These are phyloP conservation scores for Penicillium paxilli DNA, from an alignment of 495 filamentous ascomycete genomes.

Conservation along the genomic window DNA sequence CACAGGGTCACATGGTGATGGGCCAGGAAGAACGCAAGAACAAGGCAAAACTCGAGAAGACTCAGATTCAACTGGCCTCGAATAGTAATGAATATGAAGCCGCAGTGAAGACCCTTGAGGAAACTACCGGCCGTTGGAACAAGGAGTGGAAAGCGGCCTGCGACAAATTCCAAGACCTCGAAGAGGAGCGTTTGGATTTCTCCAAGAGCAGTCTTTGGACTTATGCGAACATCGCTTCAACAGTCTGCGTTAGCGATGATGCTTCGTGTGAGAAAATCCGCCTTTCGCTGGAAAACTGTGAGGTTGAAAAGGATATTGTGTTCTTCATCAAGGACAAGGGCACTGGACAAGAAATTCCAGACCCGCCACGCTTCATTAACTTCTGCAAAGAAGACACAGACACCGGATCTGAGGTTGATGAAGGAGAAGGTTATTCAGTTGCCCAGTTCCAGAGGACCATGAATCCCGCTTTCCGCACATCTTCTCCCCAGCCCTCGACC, in stretches of 20 bases:
- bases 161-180: slow-evolving; percentile 99
- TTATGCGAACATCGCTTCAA: slow-evolving; percentile 95
- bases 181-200: slow-evolving; percentile 96
- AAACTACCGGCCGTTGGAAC: slow-evolving; percentile 95
- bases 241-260: slow-evolving; percentile 99
- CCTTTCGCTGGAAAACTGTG: slow-evolving; percentile 90
- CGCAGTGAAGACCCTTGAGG: slow-evolving; percentile 89
- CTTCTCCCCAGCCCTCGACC: slow-evolving; percentile 83
- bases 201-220: slow-evolving; percentile 96
- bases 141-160: slow-evolving; percentile 96
- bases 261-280: slow-evolving; percentile 95
- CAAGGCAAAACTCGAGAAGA: slow-evolving; percentile 98
- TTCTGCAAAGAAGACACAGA: slow-evolving; percentile 93
- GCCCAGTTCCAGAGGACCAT: slow-evolving; percentile 94
- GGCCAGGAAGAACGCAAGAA: slow-evolving; percentile 99
- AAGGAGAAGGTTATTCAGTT: slow-evolving; percentile 85
- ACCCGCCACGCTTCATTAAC: slow-evolving; percentile 97
- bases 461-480: slow-evolving; percentile 91
- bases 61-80: slow-evolving; percentile 87
- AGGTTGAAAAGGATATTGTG: slow-evolving; percentile 93
- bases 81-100: slow-evolving; percentile 92
- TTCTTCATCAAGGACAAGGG: slow-evolving; percentile 86
- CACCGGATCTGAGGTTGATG: slow-evolving; percentile 75
- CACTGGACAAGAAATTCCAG: slow-evolving; percentile 96
- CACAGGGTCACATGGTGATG: slow-evolving; percentile 99